Evolutionary conservation across 2,329 filamentous ascomycete genomes (phyloP), one percentile per base, ranked within the genome.

Genomic region (Diaporthe sp.): DNA sequence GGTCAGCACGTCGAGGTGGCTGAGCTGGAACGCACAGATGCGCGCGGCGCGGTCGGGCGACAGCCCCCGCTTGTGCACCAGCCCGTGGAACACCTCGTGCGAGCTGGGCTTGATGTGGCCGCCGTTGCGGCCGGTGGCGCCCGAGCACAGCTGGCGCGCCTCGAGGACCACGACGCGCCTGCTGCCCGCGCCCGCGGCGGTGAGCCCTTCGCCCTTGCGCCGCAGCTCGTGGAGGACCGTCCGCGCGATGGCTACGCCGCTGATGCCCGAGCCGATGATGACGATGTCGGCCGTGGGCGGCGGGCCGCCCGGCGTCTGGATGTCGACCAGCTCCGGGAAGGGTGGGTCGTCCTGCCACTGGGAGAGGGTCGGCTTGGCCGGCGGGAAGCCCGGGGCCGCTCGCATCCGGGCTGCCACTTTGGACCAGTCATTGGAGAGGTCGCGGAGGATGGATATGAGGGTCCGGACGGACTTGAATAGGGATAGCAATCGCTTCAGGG

Each of bases 111-210:
- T 88, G 76, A 89, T 85, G 79, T 88, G 88, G 0, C 87, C 88
- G 28, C 88, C 88, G 76, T 90, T 90, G 67, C 89, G 84, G 1
- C 87, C 89, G 12, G 89, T 90, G 4, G 88, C 89, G 22, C 89
- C 89, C 13, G 85, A 86, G 77, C 87, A 88, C 10, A 88, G 78
- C 57, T 84, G 80, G 2, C 89, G 82, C 2, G 89, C 88, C 77
- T 91, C 89, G n/a, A 90, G 80, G 12, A 90, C 85, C 2, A 88
- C 83, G 6, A 90, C 81, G 25, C 77, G 75, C 34, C 86, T 82
- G 31, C 31, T 4, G 31, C 31, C 31, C 31, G 31, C 31, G 31
- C 31, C 31, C 31, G 31, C 31, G 31, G 31, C 31, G 31, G 31
- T 6, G 31, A 31, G 31, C 31, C 6, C 5, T 31, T 31, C 34